phyloP scores from a whole-genome alignment of 345 rosid species.

The Theobroma cacao region DNA sequence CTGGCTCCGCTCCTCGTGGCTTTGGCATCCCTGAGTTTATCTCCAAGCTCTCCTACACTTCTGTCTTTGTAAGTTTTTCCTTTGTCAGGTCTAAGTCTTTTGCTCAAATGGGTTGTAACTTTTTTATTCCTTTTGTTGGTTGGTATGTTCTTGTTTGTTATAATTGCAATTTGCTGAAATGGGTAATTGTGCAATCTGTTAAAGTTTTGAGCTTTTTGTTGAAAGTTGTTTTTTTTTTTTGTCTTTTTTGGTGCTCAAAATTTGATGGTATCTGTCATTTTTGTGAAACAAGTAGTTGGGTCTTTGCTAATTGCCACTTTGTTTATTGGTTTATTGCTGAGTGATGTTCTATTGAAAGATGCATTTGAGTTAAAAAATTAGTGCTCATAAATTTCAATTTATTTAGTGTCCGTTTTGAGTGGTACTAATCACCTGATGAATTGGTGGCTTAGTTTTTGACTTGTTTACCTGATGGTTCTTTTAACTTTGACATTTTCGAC shows the following conservation, averaged over 20 bases:
- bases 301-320: neutral
- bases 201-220: neutral
- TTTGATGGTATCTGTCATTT: neutral
- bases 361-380: neutral
- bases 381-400: neutral
- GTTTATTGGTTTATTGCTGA: neutral
- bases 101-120: neutral
- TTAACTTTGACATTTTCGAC: neutral
- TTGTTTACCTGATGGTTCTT: neutral
- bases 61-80: constrained; percentile 60
- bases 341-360: neutral
- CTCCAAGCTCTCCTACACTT: constrained; percentile 64
- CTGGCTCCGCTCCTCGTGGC: constrained; percentile 93
- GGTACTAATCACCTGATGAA: neutral
- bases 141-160: neutral
- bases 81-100: neutral
- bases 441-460: neutral
- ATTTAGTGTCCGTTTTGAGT: neutral
- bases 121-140: neutral
- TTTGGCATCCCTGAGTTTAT: constrained; percentile 83
- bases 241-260: neutral
- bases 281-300: neutral
- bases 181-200: neutral
- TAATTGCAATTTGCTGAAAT: neutral
- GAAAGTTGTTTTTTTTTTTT: neutral